Percentiles rank a stretch among this genome's conserved stretches.
Conservation (phyloP, 2,329 filamentous ascomycete genomes). For the Clonostachys sp. region DNA sequence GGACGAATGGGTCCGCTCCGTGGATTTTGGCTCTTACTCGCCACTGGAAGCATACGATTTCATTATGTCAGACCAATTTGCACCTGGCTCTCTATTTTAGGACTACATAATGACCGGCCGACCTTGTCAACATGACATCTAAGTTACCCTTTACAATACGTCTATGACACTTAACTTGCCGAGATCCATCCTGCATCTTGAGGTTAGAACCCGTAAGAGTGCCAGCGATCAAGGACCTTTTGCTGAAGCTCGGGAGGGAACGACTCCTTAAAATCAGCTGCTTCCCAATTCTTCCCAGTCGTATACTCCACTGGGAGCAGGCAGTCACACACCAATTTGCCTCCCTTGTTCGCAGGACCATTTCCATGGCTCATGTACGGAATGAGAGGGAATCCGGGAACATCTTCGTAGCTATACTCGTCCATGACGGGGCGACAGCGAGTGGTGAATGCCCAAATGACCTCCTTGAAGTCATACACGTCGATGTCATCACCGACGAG, state of each 20-base stretch:
- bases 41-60: too few species aligned
- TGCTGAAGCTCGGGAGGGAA: conserved; percentile 31
- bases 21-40: too few species aligned
- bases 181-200: too few species aligned
- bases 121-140: too few species aligned
- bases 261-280: conserved; percentile 21
- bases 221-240: conserved; percentile 18
- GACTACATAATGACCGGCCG: too few species aligned
- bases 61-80: too few species aligned
- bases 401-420: conserved; percentile 38
- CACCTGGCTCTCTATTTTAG: too few species aligned
- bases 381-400: conserved; percentile 34
- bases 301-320: conserved; percentile 36
- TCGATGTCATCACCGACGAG: conserved; percentile 46
- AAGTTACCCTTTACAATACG: too few species aligned
- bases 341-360: conserved; percentile 21
- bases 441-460: conserved; percentile 43
- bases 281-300: conserved; percentile 20
- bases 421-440: conserved; percentile 37
- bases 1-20: too few species aligned
- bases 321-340: conserved; percentile 40
- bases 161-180: too few species aligned
- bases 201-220: too few species aligned
- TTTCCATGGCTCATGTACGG: conserved; percentile 41
- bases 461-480: conserved; percentile 35